phyloP scores from a whole-genome alignment of 441 rosid species.

The Gossypium lobatum region DNA sequence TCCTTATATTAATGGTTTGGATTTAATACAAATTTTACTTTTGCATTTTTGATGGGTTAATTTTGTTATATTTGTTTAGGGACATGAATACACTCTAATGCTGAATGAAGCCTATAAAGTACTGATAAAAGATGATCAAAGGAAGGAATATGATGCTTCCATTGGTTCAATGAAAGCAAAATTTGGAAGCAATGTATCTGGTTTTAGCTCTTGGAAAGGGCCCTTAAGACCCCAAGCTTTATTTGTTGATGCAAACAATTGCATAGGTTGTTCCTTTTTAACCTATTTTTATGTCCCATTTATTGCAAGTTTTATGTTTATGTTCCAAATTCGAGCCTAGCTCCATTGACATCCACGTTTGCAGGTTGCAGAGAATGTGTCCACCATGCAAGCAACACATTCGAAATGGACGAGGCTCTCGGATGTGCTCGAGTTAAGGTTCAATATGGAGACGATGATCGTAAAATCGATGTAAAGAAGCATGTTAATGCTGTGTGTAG shows the following conservation, averaged over 20 bases:
- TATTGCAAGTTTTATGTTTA: background rate
- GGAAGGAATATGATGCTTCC: slow-evolving; percentile 40
- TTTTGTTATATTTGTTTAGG: slow-evolving; percentile 22
- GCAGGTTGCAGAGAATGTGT: slow-evolving; percentile 65
- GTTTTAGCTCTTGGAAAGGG: slow-evolving; percentile 57
- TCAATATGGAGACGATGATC: slow-evolving; percentile 37
- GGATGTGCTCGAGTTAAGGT: slow-evolving; percentile 34
- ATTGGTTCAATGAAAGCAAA: slow-evolving; percentile 27
- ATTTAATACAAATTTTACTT: background rate
- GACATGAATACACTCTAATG: slow-evolving; percentile 42
- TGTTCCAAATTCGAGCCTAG: background rate
- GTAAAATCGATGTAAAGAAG: slow-evolving; percentile 38
- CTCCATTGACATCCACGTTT: background rate
- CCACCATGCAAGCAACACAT: slow-evolving; percentile 52
- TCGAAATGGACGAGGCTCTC: slow-evolving; percentile 39
- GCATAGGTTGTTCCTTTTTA: slow-evolving; percentile 36
- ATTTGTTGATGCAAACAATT: slow-evolving; percentile 54
- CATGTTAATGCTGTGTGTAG: background rate
- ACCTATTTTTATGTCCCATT: background rate
- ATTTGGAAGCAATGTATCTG: slow-evolving; percentile 18
- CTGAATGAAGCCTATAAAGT: slow-evolving; percentile 55
- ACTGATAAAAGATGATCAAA: slow-evolving; percentile 37
- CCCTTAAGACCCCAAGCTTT: slow-evolving; percentile 48
- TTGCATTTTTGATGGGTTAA: background rate
- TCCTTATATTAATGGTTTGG: background rate